These are phyloP conservation scores for Xylaria sp. DNA, from an alignment of 2,329 filamentous ascomycete genomes.

Conservation along the genomic window DNA sequence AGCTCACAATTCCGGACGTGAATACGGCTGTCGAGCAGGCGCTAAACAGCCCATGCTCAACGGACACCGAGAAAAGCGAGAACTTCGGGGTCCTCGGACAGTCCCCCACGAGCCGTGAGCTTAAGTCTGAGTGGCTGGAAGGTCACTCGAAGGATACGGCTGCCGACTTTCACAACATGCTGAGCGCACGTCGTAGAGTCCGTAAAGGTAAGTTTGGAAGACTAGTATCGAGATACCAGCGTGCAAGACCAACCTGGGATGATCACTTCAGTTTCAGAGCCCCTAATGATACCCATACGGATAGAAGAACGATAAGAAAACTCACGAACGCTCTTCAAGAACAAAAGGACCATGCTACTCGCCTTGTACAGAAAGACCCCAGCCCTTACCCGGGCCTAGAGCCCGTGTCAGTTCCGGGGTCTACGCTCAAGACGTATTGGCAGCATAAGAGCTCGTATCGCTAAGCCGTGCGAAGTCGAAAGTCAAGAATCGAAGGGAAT, in stretches of 20 bases:
- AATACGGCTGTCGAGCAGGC: constrained; percentile 18
- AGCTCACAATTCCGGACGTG: constrained; percentile 33
- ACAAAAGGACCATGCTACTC: constrained; percentile 35
- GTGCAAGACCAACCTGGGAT: constrained; percentile 28
- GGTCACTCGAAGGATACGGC: constrained; percentile 15
- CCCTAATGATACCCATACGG: not conserved
- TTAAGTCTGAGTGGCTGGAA: constrained; percentile 16
- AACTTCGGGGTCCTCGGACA: constrained; percentile 23
- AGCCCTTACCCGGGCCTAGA: constrained; percentile 18
- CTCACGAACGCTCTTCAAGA: constrained; percentile 31
- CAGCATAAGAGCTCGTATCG: constrained; percentile 35
- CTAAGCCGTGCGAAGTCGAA: not conserved
- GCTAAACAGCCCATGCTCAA: constrained; percentile 31
- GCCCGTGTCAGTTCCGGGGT: constrained; percentile 12
- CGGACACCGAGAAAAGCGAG: constrained; percentile 25
- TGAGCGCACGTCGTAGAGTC: constrained; percentile 35
- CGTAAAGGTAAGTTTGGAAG: constrained; percentile 37
- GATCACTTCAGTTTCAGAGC: not conserved
- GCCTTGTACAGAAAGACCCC: constrained; percentile 22
- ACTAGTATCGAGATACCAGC: constrained; percentile 15
- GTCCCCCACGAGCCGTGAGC: constrained; percentile 32
- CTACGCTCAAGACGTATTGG: constrained; percentile 32
- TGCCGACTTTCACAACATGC: constrained; percentile 39
- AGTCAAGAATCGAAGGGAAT: not conserved
- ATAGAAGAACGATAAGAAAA: constrained; percentile 7